Evolutionary conservation across 352 stramenopile species (phyloP).

Genomic region (Phytophthora hibernalis): DNA sequence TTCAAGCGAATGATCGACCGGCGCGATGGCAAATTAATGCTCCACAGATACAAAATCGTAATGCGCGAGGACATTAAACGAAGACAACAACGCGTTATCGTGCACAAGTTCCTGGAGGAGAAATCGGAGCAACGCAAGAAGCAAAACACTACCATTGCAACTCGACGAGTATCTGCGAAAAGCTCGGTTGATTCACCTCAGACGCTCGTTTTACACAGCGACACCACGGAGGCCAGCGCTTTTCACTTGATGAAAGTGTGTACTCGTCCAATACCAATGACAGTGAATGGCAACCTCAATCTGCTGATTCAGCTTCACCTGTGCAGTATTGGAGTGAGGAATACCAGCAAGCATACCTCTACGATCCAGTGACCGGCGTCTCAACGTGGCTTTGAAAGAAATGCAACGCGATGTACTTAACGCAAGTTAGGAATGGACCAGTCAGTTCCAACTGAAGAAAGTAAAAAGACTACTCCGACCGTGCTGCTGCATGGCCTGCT

Average conservation of each 20-base stretch:
- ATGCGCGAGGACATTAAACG: slow-evolving; percentile 56
- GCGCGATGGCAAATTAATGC: slow-evolving; percentile 48
- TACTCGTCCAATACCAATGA: neutral
- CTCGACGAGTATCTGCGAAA: slow-evolving; percentile 1
- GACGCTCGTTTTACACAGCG: slow-evolving; percentile 12
- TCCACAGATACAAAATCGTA: slow-evolving; percentile 54
- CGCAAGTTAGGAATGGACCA: too few species aligned
- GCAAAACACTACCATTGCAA: slow-evolving; percentile 7
- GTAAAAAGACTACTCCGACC: too few species aligned
- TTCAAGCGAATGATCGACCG: slow-evolving; percentile 32
- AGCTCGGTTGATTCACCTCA: slow-evolving; percentile 5
- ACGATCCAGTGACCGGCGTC: slow-evolving; percentile 49
- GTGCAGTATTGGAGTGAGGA: slow-evolving; percentile 72
- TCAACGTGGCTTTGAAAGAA: slow-evolving; percentile 51
- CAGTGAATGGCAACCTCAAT: slow-evolving; percentile 2
- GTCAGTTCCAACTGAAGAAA: too few species aligned
- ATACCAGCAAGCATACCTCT: slow-evolving; percentile 58
- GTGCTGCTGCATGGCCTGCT: too few species aligned
- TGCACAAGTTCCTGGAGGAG: slow-evolving; percentile 61
- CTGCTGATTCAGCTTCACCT: slow-evolving; percentile 1
- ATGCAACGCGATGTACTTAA: too few species aligned
- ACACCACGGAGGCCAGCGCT: slow-evolving; percentile 12
- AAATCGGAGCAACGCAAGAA: slow-evolving; percentile 43
- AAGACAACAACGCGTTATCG: slow-evolving; percentile 56
- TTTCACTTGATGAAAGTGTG: slow-evolving; percentile 18